These are phyloP conservation scores for Teunomyces tritomae DNA, from an alignment of 805 yeast species.

Conservation along the genomic window DNA sequence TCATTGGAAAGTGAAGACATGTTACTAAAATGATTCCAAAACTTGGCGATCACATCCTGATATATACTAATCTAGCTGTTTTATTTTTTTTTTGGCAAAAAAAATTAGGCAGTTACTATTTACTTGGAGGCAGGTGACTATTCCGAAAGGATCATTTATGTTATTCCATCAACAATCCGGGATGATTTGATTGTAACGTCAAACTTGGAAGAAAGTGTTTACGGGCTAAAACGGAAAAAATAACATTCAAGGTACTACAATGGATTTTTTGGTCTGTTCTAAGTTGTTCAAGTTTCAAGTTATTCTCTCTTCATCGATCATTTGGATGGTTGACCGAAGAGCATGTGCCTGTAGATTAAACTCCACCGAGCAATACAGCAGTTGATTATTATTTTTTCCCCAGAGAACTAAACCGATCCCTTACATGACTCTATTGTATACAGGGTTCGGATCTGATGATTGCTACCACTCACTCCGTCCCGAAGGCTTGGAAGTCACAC, in stretches of 20 bases:
- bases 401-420: background rate
- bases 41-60: background rate
- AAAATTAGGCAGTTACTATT: background rate
- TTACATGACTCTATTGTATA: background rate
- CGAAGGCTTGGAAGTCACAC: background rate
- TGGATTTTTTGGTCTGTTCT: background rate
- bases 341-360: no score
- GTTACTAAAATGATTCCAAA: background rate
- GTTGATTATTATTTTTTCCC: background rate
- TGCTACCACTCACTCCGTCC: background rate
- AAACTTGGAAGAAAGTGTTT: background rate
- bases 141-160: background rate
- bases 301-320: no score
- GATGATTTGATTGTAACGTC: background rate
- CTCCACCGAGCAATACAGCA: background rate
- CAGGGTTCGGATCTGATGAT: background rate
- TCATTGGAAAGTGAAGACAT: conserved; percentile 1
- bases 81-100: background rate
- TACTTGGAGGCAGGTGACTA: background rate
- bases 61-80: background rate
- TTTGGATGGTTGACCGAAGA: no score
- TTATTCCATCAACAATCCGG: background rate
- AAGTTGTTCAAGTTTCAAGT: no score
- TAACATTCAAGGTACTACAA: background rate
- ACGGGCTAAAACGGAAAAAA: background rate